A percentile compares a stretch with the other conserved stretches of the same genome.
These are phyloP conservation scores for Silene uniflora DNA, from an alignment of 148 eudicot species.

Conservation along the genomic window DNA sequence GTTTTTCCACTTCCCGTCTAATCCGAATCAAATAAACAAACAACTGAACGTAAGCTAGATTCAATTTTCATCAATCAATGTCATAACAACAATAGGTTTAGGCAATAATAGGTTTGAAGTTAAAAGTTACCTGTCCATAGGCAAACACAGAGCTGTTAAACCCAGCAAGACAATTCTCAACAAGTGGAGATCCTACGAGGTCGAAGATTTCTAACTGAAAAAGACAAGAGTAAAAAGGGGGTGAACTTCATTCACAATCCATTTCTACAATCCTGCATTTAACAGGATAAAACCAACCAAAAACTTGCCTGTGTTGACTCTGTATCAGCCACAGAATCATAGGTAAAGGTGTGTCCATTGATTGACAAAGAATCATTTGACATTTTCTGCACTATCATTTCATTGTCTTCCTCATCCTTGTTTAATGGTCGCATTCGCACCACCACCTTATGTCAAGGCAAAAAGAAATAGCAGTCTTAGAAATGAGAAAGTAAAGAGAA, in stretches of 20 bases:
- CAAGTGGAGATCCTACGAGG: slow-evolving; percentile 91
- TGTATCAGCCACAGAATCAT: slow-evolving; percentile 79
- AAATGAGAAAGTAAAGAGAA: slow-evolving; percentile 1
- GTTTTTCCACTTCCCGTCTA: slow-evolving; percentile 99
- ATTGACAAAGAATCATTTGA: slow-evolving; percentile 71
- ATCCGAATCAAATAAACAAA: slow-evolving; percentile 4
- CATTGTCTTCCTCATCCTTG: slow-evolving; percentile 74
- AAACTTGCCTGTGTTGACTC: slow-evolving; percentile 79
- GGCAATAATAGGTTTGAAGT: background rate
- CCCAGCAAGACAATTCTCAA: slow-evolving; percentile 95
- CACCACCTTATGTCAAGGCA: slow-evolving; percentile 46
- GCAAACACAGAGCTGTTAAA: slow-evolving; percentile 98
- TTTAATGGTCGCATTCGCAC: slow-evolving; percentile 82
- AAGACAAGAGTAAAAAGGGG: slow-evolving; percentile 11
- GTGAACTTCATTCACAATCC: slow-evolving; percentile 8
- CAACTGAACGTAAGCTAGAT: slow-evolving; percentile 11
- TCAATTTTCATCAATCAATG: background rate
- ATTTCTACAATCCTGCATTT: background rate
- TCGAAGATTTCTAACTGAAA: slow-evolving; percentile 83
- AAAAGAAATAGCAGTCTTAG: slow-evolving; percentile 8
- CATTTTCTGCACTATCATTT: slow-evolving; percentile 60
- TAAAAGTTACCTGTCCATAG: slow-evolving; percentile 79
- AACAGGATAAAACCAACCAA: background rate
- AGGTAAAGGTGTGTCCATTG: slow-evolving; percentile 70
- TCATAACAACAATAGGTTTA: background rate